Evolutionary conservation across 495 filamentous ascomycete genomes (phyloP), one percentile per base, ranked within the genome.

Genomic region (Podospora pseudoanserina): DNA sequence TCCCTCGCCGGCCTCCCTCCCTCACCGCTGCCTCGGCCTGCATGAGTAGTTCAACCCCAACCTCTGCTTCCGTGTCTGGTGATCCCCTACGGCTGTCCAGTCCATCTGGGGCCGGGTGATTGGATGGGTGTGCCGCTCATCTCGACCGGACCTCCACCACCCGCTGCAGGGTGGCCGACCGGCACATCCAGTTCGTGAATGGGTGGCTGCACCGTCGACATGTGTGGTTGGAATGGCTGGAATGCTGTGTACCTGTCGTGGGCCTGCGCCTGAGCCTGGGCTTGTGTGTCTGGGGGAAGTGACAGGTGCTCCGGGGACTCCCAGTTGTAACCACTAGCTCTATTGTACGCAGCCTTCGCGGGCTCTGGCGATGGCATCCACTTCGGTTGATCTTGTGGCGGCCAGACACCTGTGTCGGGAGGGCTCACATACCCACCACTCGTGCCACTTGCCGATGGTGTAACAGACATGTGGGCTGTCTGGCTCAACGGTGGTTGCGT

Each of bases 271-370:
- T 49, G 9, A 16, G 39, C 34, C 34, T 39, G 6, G 34, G 34
- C 34, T 11, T 39, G 34, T 20, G 19, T 26, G 18, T 26, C 59
- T 39, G 60, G 18, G 20, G 56, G 7, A 27, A 68, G 70, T 2
- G 67, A 44, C 54, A 75, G 64, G n/a, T 77, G 71, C 53, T 75
- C 59, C 1, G 76, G 75, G 30, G 76, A 71, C 53, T 78, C 76
- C 76, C 76, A 78, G 57, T 73, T 77, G 56, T 77, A 77, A 15
- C 67, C 65, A 67, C 73, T 75, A 5, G 15, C 56, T 18, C 71
- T 65, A 55, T 64, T 23, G 15, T 49, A 49, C 39, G 39, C 39
- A 0, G 55, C 5, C 6, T 63, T 62, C 23, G 64, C 55, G 20
- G 56, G 49, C 34, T 67, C 72, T 26, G 68, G 55, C 2, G 69